These are phyloP conservation scores for Allodekkera sacchari DNA, from an alignment of 805 yeast species.

Conservation along the genomic window DNA sequence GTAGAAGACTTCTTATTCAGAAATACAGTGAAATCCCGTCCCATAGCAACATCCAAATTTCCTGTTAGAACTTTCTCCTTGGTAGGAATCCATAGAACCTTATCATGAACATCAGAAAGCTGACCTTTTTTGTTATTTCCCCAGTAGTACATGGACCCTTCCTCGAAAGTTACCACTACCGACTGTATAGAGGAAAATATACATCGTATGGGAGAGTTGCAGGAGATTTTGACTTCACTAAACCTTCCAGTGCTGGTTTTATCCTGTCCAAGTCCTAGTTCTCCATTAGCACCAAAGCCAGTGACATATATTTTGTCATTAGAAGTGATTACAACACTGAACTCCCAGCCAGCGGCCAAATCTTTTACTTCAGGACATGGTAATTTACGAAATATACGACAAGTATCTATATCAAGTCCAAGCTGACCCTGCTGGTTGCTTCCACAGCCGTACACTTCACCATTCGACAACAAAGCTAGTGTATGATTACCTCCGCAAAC, in stretches of 20 bases:
- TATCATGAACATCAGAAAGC: slow-evolving; percentile 22
- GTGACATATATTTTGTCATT: slow-evolving; percentile 36
- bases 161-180: slow-evolving; percentile 28
- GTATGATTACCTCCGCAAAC: slow-evolving; percentile 89
- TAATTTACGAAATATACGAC: slow-evolving; percentile 2
- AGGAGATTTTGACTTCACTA: too few relatives aligned
- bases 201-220: too few relatives aligned
- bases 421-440: slow-evolving; percentile 5
- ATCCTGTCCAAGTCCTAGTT: slow-evolving; percentile 47
- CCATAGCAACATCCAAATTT: slow-evolving; percentile 31
- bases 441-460: slow-evolving; percentile 53
- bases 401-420: too few relatives aligned
- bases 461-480: slow-evolving; percentile 43
- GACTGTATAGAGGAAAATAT: slow-evolving; percentile 45
- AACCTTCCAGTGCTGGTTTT: neutral
- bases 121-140: slow-evolving; percentile 63
- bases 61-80: too few relatives aligned
- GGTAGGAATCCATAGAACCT: slow-evolving; percentile 18
- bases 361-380: slow-evolving; percentile 29
- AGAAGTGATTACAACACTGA: slow-evolving; percentile 40
- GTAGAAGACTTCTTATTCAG: too few relatives aligned
- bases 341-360: slow-evolving; percentile 78
- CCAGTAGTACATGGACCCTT: slow-evolving; percentile 53
- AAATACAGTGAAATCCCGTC: slow-evolving; percentile 49
- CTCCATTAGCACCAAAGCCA: slow-evolving; percentile 70